Evolutionary conservation across 2,329 filamentous ascomycete genomes (phyloP).

Genomic region (Aschersonia sp.): DNA sequence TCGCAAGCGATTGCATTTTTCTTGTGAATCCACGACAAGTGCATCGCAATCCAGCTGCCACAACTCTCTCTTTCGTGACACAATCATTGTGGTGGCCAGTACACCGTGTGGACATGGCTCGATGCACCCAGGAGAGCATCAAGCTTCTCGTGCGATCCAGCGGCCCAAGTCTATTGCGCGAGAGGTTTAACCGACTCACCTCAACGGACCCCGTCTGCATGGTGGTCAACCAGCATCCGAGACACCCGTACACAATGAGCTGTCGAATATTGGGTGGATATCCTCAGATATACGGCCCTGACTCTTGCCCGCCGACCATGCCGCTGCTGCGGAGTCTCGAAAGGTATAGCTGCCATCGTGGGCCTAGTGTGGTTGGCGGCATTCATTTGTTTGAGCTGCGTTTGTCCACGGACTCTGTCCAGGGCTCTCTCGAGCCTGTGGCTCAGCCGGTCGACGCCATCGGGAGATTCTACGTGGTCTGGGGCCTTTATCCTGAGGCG

Average conservation of each 20-base stretch:
- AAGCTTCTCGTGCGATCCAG: conserved; percentile 1
- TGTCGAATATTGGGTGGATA: neutral
- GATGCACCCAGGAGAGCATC: neutral
- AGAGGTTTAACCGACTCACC: neutral
- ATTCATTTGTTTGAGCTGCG: neutral
- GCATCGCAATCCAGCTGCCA: neutral
- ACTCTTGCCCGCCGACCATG: neutral
- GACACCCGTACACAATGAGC: neutral
- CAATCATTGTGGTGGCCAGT: neutral
- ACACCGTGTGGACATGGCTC: neutral
- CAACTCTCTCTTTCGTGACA: neutral
- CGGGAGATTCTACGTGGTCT: neutral
- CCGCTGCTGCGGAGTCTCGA: neutral
- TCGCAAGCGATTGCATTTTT: neutral
- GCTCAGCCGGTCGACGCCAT: neutral
- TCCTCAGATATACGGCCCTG: neutral
- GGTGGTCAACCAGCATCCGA: neutral
- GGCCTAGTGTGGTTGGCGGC: neutral
- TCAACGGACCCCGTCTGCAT: neutral
- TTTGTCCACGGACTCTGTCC: neutral
- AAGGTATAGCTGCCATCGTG: neutral
- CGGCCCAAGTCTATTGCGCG: neutral
- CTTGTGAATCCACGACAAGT: neutral
- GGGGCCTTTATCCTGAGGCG: neutral
- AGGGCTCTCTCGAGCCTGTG: neutral